phyloP scores from a whole-genome alignment of 257 asterid species.

The Misopates orontium region DNA sequence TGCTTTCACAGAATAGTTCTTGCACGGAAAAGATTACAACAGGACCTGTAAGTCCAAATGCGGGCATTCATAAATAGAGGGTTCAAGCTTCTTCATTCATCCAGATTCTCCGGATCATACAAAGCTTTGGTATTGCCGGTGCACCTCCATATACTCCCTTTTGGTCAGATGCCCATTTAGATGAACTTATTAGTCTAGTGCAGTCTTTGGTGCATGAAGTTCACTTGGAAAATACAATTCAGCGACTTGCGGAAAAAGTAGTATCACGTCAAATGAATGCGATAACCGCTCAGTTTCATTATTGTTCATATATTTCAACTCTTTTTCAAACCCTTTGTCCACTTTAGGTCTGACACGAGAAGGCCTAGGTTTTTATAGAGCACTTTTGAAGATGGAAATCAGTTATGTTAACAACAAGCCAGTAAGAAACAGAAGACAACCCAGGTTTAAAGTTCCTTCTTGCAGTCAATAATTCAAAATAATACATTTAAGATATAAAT shows the following conservation, averaged over 20 bases:
- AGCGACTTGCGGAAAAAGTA: not conserved
- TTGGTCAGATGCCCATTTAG: not conserved
- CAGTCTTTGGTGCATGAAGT: not conserved
- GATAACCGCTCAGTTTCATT: not conserved
- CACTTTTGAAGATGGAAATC: not conserved
- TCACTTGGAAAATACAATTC: not conserved
- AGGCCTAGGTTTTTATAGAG: not conserved
- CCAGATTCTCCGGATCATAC: no score
- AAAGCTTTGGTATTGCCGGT: no score
- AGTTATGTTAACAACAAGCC: slow-evolving; percentile 6
- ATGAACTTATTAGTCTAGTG: not conserved
- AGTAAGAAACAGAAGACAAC: not conserved
- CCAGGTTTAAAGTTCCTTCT: slow-evolving; percentile 6
- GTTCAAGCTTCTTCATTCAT: no score
- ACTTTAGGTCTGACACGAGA: not conserved
- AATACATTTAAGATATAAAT: no score
- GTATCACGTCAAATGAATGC: not conserved
- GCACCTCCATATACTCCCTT: not conserved
- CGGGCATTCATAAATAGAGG: no score
- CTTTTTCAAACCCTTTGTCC: not conserved
- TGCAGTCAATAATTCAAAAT: slow-evolving; percentile 1
- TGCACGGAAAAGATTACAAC: no score
- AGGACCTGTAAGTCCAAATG: no score
- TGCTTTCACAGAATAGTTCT: no score
- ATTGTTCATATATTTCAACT: slow-evolving; percentile 7